Evolutionary conservation across 139 green algal genomes (phyloP), one percentile per base, ranked within the genome.

Genomic region (Chlorella sp.): DNA sequence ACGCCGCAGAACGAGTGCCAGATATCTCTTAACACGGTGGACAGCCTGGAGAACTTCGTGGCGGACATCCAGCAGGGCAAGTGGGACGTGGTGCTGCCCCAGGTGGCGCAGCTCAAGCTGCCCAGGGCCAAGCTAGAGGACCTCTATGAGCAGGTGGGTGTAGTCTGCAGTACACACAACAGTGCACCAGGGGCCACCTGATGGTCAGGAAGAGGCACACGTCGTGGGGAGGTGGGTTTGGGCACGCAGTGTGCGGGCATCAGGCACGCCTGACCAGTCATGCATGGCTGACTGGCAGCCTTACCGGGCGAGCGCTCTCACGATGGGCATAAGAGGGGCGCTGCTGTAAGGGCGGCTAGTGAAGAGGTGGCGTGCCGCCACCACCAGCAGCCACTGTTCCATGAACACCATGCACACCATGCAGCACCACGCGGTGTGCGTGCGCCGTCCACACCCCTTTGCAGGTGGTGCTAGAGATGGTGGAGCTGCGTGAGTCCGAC

Each of bases 131-230:
- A 95, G 80, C 87, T 98, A 32, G 90, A 97, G 75, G 89, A 93
- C 68, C 76, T 98, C 31, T 97, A 98, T 78, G 94, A 98, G 74
- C 91, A 96, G 86, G 91, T 93, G n/a, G n/a, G n/a, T n/a, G n/a
- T n/a, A n/a, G n/a, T n/a, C n/a, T n/a, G n/a, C n/a, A n/a, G n/a
- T n/a, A n/a, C n/a, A n/a, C n/a, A n/a, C n/a, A n/a, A n/a, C n/a
- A n/a, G n/a, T n/a, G n/a, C n/a, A n/a, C n/a, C n/a, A n/a, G n/a
- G n/a, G n/a, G n/a, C n/a, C n/a, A n/a, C n/a, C n/a, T n/a, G n/a
- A n/a, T n/a, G n/a, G n/a, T n/a, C n/a, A n/a, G n/a, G n/a, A n/a
- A n/a, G n/a, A n/a, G n/a, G n/a, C n/a, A n/a, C n/a, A n/a, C n/a
- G n/a, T n/a, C n/a, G n/a, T n/a, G n/a, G n/a, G n/a, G n/a, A n/a